Conservation (phyloP, 345 rosid species). For the Sisymbrium irio region DNA sequence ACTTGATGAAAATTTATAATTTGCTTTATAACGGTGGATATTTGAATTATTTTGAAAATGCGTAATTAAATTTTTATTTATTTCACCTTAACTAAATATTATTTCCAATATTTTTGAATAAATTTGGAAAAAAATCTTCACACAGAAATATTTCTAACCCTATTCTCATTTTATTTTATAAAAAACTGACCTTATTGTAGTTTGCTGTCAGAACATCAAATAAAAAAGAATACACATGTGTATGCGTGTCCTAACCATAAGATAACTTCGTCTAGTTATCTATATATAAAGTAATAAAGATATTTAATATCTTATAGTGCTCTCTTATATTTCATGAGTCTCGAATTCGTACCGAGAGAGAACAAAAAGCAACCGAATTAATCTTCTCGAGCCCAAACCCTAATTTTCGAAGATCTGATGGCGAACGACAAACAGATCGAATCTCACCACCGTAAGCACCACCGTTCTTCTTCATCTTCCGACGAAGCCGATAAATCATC, state of each 20-base stretch:
- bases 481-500: constrained; percentile 60
- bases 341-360: neutral
- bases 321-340: neutral
- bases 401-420: constrained; percentile 41
- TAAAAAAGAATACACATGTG: neutral
- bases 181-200: neutral
- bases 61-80: no score
- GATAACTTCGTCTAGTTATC: neutral
- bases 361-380: constrained; percentile 6
- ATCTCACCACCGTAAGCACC: constrained; percentile 68
- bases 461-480: constrained; percentile 42
- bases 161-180: no score
- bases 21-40: no score
- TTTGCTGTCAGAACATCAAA: neutral
- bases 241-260: neutral
- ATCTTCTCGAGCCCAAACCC: constrained; percentile 39
- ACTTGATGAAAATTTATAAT: no score
- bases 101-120: no score
- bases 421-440: constrained; percentile 50
- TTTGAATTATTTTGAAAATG: no score
- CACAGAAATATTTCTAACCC: no score
- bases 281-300: neutral
- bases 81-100: no score
- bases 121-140: no score
- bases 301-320: neutral